Conservation (phyloP, 352 stramenopile genomes). For the Hyaloperonospora arabidopsidis region DNA sequence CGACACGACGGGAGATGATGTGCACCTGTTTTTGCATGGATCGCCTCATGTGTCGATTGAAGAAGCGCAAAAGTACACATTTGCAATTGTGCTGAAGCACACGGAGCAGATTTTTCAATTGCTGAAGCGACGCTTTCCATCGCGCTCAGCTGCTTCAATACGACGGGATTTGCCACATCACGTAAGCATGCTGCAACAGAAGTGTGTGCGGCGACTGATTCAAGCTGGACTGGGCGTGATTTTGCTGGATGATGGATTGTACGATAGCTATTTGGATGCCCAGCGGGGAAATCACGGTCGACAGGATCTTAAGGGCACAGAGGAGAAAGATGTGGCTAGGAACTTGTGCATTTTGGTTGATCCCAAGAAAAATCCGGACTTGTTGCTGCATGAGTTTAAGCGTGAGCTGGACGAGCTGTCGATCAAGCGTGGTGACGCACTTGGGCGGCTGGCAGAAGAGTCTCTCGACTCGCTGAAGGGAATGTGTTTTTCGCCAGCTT, state of each 20-base stretch:
- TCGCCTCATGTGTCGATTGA: constrained; percentile 72
- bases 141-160: constrained; percentile 58
- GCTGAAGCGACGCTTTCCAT: constrained; percentile 58
- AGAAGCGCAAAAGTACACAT: constrained; percentile 85
- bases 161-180: constrained; percentile 59
- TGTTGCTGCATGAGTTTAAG: constrained; percentile 84
- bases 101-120: constrained; percentile 70
- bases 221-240: constrained; percentile 68
- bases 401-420: constrained; percentile 79
- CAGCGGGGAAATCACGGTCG: constrained; percentile 15
- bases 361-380: constrained; percentile 74
- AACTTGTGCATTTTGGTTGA: constrained; percentile 79
- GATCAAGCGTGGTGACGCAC: constrained; percentile 66
- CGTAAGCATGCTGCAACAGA: constrained; percentile 70
- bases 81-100: constrained; percentile 78
- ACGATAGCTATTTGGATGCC: constrained; percentile 34
- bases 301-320: constrained; percentile 18
- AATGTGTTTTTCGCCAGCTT: constrained; percentile 78
- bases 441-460: constrained; percentile 63
- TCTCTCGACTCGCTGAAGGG: constrained; percentile 70
- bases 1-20: background rate
- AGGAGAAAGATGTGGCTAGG: constrained; percentile 47
- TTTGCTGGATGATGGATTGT: constrained; percentile 67
- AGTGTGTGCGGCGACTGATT: constrained; percentile 70
- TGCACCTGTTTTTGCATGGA: constrained; percentile 30